Conservation (phyloP, 257 asterid genomes). For the Paraleonurus japonicus region DNA sequence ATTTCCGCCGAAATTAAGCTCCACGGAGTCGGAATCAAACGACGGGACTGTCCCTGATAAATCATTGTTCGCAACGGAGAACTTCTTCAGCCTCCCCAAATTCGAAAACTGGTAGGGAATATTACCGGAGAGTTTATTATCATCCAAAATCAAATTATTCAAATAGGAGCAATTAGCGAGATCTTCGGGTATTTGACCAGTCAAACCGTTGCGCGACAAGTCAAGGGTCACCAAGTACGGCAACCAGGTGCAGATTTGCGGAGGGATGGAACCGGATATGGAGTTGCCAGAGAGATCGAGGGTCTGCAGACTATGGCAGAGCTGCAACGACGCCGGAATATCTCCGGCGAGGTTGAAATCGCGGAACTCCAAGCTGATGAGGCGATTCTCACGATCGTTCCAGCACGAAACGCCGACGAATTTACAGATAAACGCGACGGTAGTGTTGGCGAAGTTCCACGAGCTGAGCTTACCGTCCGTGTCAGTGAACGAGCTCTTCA, state of each 20-base stretch:
- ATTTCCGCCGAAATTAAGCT: conserved; percentile 41
- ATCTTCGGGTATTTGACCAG: conserved; percentile 69
- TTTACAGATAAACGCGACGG: conserved; percentile 54
- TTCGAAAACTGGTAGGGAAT: conserved; percentile 64
- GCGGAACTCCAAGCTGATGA: conserved; percentile 48
- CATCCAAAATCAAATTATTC: conserved; percentile 42
- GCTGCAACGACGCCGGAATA: conserved; percentile 49
- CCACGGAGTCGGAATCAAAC: conserved; percentile 23
- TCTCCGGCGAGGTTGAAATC: conserved; percentile 52
- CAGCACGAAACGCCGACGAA: conserved; percentile 77
- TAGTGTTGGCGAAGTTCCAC: conserved; percentile 60
- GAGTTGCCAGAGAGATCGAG: conserved; percentile 78
- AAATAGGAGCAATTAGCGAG: conserved; percentile 63
- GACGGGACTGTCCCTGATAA: conserved; percentile 50
- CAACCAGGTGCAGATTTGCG: conserved; percentile 70
- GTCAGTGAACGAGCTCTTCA: conserved; percentile 51
- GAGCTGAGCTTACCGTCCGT: conserved; percentile 40
- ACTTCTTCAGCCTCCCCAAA: conserved; percentile 45
- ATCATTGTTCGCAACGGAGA: conserved; percentile 47
- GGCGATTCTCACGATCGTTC: conserved; percentile 69
- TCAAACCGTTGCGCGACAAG: conserved; percentile 53
- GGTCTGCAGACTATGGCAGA: conserved; percentile 58
- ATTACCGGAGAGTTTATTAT: conserved; percentile 52
- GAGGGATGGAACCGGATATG: conserved; percentile 47
- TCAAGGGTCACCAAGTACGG: conserved; percentile 70